These are phyloP conservation scores for Vanderwaltozyma tropicalis DNA, from an alignment of 805 yeast species.

Conservation along the genomic window DNA sequence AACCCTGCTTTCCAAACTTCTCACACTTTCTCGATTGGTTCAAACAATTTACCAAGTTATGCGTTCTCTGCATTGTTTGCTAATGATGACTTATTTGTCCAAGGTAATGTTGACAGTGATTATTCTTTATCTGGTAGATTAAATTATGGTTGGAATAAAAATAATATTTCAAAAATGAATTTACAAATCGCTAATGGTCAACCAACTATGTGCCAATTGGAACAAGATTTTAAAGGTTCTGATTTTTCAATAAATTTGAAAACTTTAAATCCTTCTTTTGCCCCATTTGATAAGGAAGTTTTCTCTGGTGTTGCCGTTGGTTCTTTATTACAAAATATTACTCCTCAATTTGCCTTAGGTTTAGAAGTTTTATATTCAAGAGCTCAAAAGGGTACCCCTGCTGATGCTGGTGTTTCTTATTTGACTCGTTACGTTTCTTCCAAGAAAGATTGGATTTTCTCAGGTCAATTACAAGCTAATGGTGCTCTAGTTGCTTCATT, in stretches of 20 bases:
- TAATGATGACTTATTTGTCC: slow-evolving; percentile 72
- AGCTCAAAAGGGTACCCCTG: slow-evolving; percentile 62
- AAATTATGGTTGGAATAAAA: slow-evolving; percentile 82
- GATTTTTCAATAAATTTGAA: slow-evolving; percentile 87
- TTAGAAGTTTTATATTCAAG: slow-evolving; percentile 80
- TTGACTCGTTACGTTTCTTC: slow-evolving; percentile 75
- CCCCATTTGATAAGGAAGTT: slow-evolving; percentile 37
- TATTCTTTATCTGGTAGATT: slow-evolving; percentile 76
- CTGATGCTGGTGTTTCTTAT: slow-evolving; percentile 84
- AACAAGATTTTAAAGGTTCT: slow-evolving; percentile 86
- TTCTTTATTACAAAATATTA: slow-evolving; percentile 79
- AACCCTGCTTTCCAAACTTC: slow-evolving; percentile 95
- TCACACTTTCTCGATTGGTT: slow-evolving; percentile 84
- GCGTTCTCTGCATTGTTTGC: slow-evolving; percentile 87
- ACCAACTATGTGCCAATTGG: slow-evolving; percentile 89
- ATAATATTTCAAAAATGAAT: slow-evolving; percentile 70
- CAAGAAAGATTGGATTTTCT: slow-evolving; percentile 75
- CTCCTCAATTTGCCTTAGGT: slow-evolving; percentile 79
- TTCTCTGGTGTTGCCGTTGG: slow-evolving; percentile 90
- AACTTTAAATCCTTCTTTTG: slow-evolving; percentile 76
- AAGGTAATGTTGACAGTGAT: slow-evolving; percentile 87
- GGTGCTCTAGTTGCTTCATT: slow-evolving; percentile 83
- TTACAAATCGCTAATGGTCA: slow-evolving; percentile 81
- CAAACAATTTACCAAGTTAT: slow-evolving; percentile 77
- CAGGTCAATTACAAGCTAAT: slow-evolving; percentile 88